Evolutionary conservation across 2,329 filamentous ascomycete species (phyloP), one percentile per base, ranked within the genome.

Genomic region (Sporothrix humicola): DNA sequence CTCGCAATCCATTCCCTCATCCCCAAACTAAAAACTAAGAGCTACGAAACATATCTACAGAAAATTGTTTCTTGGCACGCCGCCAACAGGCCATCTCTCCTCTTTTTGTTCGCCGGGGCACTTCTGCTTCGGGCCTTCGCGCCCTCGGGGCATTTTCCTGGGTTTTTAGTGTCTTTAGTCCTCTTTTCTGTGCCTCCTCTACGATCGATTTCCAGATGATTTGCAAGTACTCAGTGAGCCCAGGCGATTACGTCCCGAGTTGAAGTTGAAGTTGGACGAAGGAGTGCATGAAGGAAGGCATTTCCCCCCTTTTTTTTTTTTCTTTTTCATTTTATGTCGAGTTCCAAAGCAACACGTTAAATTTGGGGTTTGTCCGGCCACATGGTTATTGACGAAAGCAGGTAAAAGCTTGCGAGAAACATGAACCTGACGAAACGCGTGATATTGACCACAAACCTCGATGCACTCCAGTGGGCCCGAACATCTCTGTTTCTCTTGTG

Each of bases 91-190:
- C 4, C 31, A 31, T 37, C 12, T 31, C 26, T 17, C 10, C 56
- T 37, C 56, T 15, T n/a, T n/a, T 8, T 17, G 13, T 6, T 37
- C 31, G 31, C 48, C 13, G 56, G 23, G 56, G 3, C 56, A 31
- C 56, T 37, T 59, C 56, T 59, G 56, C 56, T 59, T 37, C 56
- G 56, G 23, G 56, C 23, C 56, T 59, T 59, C 26, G 13, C 56
- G 56, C 31, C 31, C 56, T 37, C 56, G 23, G 23, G 56, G 56
- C 9, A 31, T 59, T 37, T 59, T 37, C 56, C 3, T 7, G 8
- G 56, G 10, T 20, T 54, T 10, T 54, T 20, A 8, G 50, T 54
- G 50, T 54, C 56, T 59, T 26, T 10, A 26, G n/a, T 26, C 20
- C 20, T n/a, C 10, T 4, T 10, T 23, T 10, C 52, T 23, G 52